These are phyloP conservation scores for Phytophthora sansomeana DNA, from an alignment of 352 stramenopile genomes.

Conservation along the genomic window DNA sequence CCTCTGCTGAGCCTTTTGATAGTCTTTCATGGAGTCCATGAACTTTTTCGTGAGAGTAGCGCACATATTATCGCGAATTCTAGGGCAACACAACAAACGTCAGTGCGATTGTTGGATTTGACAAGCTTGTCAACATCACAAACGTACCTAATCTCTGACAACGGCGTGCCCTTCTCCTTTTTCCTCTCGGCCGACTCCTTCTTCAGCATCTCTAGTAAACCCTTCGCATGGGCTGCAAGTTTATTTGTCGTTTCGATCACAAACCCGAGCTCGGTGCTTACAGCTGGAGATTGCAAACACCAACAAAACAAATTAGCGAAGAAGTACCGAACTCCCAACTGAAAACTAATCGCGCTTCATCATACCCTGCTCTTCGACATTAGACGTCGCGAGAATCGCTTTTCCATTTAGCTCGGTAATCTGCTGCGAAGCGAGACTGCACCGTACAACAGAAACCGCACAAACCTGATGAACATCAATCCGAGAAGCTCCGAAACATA, in stretches of 20 bases:
- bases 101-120: neutral
- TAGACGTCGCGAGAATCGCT: conserved; percentile 94
- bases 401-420: conserved; percentile 95
- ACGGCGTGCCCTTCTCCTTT: conserved; percentile 83
- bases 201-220: conserved; percentile 89
- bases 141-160: conserved; percentile 72
- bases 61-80: conserved; percentile 97
- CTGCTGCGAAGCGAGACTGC: conserved; percentile 88
- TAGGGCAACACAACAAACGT: conserved; percentile 20
- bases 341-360: neutral
- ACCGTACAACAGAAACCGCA: neutral
- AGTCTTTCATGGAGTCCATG: conserved; percentile 98
- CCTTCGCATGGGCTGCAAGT: conserved; percentile 91
- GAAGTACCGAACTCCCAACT: neutral
- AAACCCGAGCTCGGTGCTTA: conserved; percentile 92
- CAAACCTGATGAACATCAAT: neutral
- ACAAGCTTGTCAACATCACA: neutral
- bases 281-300: conserved; percentile 39
- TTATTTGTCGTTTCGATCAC: conserved; percentile 95
- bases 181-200: conserved; percentile 96
- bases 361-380: conserved; percentile 88
- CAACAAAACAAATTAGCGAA: neutral
- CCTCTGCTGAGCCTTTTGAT: conserved; percentile 97
- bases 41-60: conserved; percentile 98
- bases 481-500: neutral